Conservation (phyloP, 306 rosid species). For the Quercus mongolica region DNA sequence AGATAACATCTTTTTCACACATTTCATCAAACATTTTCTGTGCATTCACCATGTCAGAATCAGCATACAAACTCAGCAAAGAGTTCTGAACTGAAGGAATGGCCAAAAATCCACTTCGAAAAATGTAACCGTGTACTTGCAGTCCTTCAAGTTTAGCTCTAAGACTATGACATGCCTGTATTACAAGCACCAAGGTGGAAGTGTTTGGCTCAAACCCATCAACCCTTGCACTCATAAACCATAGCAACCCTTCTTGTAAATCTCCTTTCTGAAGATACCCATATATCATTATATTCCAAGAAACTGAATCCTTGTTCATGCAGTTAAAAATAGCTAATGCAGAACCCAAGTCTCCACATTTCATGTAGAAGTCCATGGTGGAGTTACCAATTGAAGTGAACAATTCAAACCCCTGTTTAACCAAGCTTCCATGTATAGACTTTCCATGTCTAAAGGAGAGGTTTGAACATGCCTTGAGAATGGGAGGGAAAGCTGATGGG, state of each 20-base stretch:
- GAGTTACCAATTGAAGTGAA: constrained; percentile 41
- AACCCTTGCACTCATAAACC: constrained; percentile 34
- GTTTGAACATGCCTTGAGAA: constrained; percentile 43
- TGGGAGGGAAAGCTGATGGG: constrained; percentile 22
- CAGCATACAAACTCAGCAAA: constrained; percentile 28
- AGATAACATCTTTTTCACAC: constrained; percentile 33
- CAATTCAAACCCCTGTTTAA: constrained; percentile 34
- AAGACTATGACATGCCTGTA: constrained; percentile 37
- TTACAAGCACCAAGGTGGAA: constrained; percentile 43
- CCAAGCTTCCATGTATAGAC: constrained; percentile 31
- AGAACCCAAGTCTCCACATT: constrained; percentile 29
- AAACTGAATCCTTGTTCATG: constrained; percentile 32
- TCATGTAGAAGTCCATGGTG: constrained; percentile 37
- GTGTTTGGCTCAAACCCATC: constrained; percentile 35
- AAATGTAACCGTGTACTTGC: constrained; percentile 27
- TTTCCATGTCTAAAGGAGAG: constrained; percentile 21
- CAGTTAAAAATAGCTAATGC: constrained; percentile 28
- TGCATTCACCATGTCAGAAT: constrained; percentile 21
- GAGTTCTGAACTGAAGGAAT: constrained; percentile 35
- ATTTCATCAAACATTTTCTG: constrained; percentile 45
- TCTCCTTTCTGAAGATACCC: constrained; percentile 32
- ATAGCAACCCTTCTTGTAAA: constrained; percentile 25
- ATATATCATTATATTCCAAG: constrained; percentile 45
- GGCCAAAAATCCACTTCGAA: constrained; percentile 21
- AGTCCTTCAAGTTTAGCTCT: constrained; percentile 16